Conservation (phyloP, 106 monocot species). For the Apostasia shenzhenica region DNA sequence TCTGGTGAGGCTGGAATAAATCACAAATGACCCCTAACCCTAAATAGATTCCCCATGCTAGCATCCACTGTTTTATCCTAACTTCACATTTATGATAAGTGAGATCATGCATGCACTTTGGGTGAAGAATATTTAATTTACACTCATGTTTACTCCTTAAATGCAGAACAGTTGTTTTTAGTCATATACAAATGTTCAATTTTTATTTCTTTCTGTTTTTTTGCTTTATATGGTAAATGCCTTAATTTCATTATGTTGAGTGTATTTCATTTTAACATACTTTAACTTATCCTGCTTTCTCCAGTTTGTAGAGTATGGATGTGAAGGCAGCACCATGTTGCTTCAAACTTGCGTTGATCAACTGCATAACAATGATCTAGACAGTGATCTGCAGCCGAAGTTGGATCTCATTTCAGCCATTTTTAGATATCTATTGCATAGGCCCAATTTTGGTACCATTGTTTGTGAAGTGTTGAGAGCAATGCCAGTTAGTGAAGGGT, state of each 20-base stretch:
- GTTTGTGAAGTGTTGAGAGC: constrained; percentile 60
- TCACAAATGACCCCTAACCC: no score
- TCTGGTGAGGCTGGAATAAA: no score
- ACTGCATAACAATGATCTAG: constrained; percentile 26
- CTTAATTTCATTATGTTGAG: not conserved
- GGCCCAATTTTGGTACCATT: constrained; percentile 62
- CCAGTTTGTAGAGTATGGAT: constrained; percentile 68
- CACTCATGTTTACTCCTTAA: not conserved
- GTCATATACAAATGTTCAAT: not conserved
- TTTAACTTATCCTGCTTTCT: constrained; percentile 4
- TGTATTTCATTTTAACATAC: not conserved
- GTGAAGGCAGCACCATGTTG: constrained; percentile 57
- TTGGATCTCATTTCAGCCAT: constrained; percentile 37
- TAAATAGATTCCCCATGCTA: not conserved
- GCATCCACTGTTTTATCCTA: not conserved
- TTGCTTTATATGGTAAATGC: not conserved
- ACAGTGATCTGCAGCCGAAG: constrained; percentile 22
- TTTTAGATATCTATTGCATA: constrained; percentile 58
- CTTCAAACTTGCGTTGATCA: constrained; percentile 67
- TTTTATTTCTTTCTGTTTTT: not conserved
- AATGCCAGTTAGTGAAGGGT: constrained; percentile 29
- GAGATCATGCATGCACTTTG: not conserved
- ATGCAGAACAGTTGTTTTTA: not conserved
- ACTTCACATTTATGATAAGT: not conserved
- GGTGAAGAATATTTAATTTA: not conserved